These are phyloP conservation scores for Phytopythium boreale DNA, from an alignment of 352 stramenopile genomes.

Conservation along the genomic window DNA sequence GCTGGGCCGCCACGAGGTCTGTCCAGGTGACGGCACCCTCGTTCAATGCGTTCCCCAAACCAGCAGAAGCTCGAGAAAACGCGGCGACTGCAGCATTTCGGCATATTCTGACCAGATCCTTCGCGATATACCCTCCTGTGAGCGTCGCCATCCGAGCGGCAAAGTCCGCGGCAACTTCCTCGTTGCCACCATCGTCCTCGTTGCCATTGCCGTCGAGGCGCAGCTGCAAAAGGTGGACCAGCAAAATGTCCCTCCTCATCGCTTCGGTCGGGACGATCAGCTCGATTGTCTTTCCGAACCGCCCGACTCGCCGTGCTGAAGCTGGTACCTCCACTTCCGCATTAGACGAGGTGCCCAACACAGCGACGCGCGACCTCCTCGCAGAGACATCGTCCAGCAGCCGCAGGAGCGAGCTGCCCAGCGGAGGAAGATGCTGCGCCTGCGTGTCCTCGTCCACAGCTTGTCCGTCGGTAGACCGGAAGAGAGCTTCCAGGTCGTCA, in stretches of 20 bases:
- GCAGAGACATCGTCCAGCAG: conserved; percentile 49
- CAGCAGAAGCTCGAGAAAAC: conserved; percentile 10
- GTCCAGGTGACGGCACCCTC: conserved; percentile 28
- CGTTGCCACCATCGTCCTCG: not conserved
- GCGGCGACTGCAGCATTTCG: conserved; percentile 49
- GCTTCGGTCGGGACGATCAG: conserved; percentile 64
- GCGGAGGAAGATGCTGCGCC: conserved; percentile 30
- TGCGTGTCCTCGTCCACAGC: conserved; percentile 19
- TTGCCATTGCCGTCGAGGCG: conserved; percentile 12
- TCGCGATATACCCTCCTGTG: conserved; percentile 76
- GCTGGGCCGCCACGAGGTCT: conserved; percentile 46
- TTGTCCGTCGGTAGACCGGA: conserved; percentile 41
- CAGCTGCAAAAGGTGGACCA: conserved; percentile 30
- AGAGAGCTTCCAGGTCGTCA: conserved; percentile 71
- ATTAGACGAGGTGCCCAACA: conserved; percentile 47
- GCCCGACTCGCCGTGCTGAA: conserved; percentile 39
- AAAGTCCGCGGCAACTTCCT: conserved; percentile 11
- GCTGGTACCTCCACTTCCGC: conserved; percentile 34
- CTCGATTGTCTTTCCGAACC: conserved; percentile 60
- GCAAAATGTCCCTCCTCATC: conserved; percentile 48
- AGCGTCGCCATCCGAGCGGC: conserved; percentile 43
- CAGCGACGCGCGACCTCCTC: conserved; percentile 25
- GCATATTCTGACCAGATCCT: conserved; percentile 72
- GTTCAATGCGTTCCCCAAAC: not conserved
- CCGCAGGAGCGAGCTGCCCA: conserved; percentile 61